Base-by-base conservation (phyloP, 768 basidiomycete genomes). In the Hydnomerulius pinastri region DNA sequence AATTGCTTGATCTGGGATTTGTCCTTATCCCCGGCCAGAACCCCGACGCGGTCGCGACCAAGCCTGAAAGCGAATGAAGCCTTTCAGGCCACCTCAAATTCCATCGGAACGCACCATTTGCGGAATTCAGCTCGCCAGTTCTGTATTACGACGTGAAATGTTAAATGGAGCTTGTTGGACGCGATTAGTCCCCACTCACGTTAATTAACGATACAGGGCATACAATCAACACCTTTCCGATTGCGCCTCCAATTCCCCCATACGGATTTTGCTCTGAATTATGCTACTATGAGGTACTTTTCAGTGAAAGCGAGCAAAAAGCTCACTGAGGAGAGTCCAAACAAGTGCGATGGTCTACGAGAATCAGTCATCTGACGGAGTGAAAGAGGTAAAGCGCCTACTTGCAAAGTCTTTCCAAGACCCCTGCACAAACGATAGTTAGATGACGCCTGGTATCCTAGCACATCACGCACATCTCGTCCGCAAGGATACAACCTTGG, bases 71-170 rank as follows among this genome's bases (percentile, higher is more conserved):
- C 42, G 37, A 28, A 28, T 27, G 21, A 43, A 47, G 25, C 43
- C 48, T 35, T 27, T 13, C 24, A 35, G n/a, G 20, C 32, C 17
- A 44, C 15, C 15, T 28, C 39, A 28, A 3, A 32, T 48, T 46
- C 2, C 15, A n/a, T 23, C 20, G 35, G 43, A 12, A 77, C 86
- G 25, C 73, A 84, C 95, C 97, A 99, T 73, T 98, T 98, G 59
- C 87, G 79, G 63, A 99, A 93, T 67, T 99, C 97, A 35, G 83
- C 85, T 65, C 83, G 87, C 97, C 97, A 99, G 64, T 98, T 98
- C 86, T 96, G 36, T 13, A 24, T n/a, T n/a, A n/a, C n/a, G n/a
- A n/a, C 40, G 40, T 40, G 18, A 6, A 30, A 55, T 38, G 28
- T 33, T 27, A 28, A 15, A 4, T 53, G 9, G 57, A 49, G 24